Base-by-base conservation (phyloP, 768 basidiomycete species). In the Mycena haematopus region DNA sequence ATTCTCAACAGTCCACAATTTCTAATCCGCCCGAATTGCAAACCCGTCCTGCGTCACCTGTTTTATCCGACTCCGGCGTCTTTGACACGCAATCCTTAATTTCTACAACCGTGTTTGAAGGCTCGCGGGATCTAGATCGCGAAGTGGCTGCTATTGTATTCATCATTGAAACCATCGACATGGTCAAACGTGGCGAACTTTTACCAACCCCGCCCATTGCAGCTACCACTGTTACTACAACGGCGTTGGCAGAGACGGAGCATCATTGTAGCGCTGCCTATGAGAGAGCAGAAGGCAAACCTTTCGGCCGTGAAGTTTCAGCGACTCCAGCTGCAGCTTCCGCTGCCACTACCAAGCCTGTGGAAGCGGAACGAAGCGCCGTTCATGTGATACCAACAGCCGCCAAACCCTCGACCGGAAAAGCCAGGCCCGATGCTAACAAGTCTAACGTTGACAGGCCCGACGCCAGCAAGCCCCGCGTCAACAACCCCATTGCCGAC, bases 151-250 rank as follows among this genome's bases (percentile, higher is more conserved):
- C 62, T 10, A 40, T 42, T 22, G 21, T 42, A 21, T 63, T 63
- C 21, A 54, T 63, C 31, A 14, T 25, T 15, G 57, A 63, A 58
- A 63, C 62, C 24, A 55, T 63, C 57, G 29, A 31, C 19, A 63
- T 63, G 62, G 46, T 55, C 27, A 19, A 44, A 24, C 52, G 52
- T 6, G 56, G 52, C 14, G 52, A 49, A 25, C 42, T 62, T 29
- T 9, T 45, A 3, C 42, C 55, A 19, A 52, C 56, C 29, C 29
- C 9, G 74, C 70, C 52, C 19, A 10, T 9, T 6, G n/a, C 40
- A 21, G 40, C 17, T 42, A 11, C 36, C 36, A 36, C 36, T 36
- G 36, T 36, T 11, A 42, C 40, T 31, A 31, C 29, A 4, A 31
- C 29, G 29, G 9, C 29, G 29, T 9, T 9, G 4, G 29, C 29